phyloP scores from a whole-genome alignment of 2,329 filamentous ascomycete genomes.

The Colletotrichum tropicale region DNA sequence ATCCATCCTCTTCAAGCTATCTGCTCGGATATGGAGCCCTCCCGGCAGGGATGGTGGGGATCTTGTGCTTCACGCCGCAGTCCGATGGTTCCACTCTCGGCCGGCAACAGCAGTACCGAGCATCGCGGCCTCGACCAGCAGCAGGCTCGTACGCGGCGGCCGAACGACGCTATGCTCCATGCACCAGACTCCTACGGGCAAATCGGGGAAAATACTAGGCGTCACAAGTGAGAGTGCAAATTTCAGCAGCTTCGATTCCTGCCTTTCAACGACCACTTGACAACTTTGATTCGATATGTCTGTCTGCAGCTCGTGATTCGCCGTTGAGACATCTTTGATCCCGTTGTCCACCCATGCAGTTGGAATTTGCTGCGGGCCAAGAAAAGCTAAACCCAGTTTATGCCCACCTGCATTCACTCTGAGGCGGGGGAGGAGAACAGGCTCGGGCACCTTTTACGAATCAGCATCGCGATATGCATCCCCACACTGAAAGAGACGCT shows the following conservation, averaged over 20 bases:
- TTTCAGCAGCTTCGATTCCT: background rate
- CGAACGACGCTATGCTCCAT: background rate
- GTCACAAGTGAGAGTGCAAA: background rate
- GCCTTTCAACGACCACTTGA: background rate
- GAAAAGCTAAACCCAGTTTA: slow-evolving; percentile 6
- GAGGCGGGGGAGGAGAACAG: slow-evolving; percentile 4
- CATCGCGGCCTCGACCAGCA: background rate
- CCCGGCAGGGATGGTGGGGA: background rate
- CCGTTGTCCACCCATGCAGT: slow-evolving; percentile 9
- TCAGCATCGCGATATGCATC: slow-evolving; percentile 1
- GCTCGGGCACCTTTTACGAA: background rate
- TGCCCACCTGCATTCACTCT: background rate
- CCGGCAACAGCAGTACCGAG: background rate
- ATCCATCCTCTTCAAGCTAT: background rate
- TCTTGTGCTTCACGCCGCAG: slow-evolving; percentile 1
- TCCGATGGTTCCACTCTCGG: background rate
- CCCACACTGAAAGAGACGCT: slow-evolving; percentile 6
- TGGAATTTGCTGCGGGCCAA: slow-evolving; percentile 7
- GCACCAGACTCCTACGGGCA: background rate
- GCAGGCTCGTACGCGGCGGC: background rate
- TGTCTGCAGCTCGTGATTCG: background rate
- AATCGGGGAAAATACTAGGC: background rate
- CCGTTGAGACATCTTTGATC: background rate
- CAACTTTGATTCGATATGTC: background rate
- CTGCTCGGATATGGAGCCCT: background rate